These are phyloP conservation scores for Cystofilobasidium bisporidii DNA, from an alignment of 768 basidiomycete genomes.

Conservation along the genomic window DNA sequence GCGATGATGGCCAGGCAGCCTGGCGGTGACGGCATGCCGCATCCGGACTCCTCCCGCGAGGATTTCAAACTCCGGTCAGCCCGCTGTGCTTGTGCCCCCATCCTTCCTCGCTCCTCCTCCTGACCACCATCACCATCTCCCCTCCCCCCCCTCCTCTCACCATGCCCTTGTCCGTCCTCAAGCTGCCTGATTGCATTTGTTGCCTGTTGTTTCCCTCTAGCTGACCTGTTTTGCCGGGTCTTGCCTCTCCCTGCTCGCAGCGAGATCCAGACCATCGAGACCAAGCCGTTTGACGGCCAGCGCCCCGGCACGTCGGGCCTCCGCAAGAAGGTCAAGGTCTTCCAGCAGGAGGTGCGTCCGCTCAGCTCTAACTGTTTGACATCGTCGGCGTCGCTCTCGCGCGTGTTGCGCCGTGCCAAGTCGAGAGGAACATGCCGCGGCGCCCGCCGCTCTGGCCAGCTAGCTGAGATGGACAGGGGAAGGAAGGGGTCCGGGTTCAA, in stretches of 20 bases:
- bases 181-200: background rate
- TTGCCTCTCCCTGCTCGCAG: background rate
- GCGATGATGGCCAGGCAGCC: too few species aligned
- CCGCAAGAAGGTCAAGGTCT: slow-evolving; percentile 94
- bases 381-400: too few species aligned
- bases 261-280: slow-evolving; percentile 17
- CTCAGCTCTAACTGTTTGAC: background rate
- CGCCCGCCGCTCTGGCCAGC: too few species aligned
- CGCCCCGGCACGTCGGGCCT: slow-evolving; percentile 98
- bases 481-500: too few species aligned
- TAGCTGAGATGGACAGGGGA: too few species aligned
- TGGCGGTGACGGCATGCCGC: background rate
- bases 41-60: background rate
- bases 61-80: background rate
- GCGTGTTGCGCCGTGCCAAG: too few species aligned
- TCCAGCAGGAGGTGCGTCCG: slow-evolving; percentile 75
- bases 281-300: slow-evolving; percentile 43
- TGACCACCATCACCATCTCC: background rate
- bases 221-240: too few species aligned
- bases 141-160: background rate
- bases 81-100: background rate
- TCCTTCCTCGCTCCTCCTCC: too few species aligned
- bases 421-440: too few species aligned
- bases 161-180: slow-evolving; percentile 1
- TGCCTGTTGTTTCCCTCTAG: background rate